phyloP scores from a whole-genome alignment of 805 yeast species.

The Allodekkera sacchari region DNA sequence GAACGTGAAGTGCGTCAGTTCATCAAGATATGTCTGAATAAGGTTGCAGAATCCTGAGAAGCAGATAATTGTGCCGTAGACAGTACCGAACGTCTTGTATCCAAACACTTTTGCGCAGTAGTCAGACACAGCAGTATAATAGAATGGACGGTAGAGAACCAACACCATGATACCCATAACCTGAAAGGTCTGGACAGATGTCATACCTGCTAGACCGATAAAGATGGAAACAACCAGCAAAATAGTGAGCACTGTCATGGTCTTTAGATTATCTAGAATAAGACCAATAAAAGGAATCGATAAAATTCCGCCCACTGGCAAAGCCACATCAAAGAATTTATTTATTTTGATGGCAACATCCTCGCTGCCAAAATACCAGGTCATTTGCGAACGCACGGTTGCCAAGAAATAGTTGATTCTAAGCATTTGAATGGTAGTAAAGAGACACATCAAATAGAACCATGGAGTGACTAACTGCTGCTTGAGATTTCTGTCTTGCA shows the following conservation, averaged over 20 bases:
- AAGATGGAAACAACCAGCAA: conserved; percentile 46
- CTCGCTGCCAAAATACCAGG: conserved; percentile 49
- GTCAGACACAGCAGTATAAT: conserved; percentile 88
- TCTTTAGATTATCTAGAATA: conserved; percentile 64
- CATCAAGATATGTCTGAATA: conserved; percentile 62
- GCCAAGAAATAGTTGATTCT: conserved; percentile 91
- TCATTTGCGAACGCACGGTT: conserved; percentile 76
- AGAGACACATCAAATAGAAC: conserved; percentile 69
- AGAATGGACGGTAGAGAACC: conserved; percentile 84
- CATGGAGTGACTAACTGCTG: conserved; percentile 50
- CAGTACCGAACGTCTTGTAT: conserved; percentile 82
- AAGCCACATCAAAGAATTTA: conserved; percentile 72
- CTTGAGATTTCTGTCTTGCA: conserved; percentile 47
- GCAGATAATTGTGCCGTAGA: conserved; percentile 81
- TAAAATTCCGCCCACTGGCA: conserved; percentile 81
- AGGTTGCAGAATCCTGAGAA: conserved; percentile 77
- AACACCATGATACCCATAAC: conserved; percentile 60
- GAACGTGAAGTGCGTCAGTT: conserved; percentile 57
- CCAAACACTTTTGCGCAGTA: conserved; percentile 92
- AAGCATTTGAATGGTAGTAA: conserved; percentile 84
- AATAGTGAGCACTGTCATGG: conserved; percentile 46
- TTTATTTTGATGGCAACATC: conserved; percentile 49
- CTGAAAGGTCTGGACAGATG: conserved; percentile 42
- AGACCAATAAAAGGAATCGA: conserved; percentile 85
- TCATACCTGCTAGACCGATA: conserved; percentile 67